Conservation (phyloP, 1,284 basidiomycete genomes). For the Leccinum subfulvum region DNA sequence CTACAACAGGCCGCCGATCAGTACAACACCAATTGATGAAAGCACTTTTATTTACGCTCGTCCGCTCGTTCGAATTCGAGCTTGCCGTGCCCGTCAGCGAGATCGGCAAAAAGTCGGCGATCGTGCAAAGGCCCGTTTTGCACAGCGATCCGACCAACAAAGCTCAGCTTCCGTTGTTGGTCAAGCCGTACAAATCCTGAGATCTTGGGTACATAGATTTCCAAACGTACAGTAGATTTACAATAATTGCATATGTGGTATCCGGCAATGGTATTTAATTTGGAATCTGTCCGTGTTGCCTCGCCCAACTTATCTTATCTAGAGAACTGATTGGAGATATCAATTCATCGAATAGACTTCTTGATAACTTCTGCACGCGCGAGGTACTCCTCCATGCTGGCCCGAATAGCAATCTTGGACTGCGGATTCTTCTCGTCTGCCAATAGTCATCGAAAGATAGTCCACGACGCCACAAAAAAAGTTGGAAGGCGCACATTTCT, state of each 20-base stretch:
- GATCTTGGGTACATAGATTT: background rate
- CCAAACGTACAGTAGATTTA: background rate
- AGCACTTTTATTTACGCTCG: slow-evolving; percentile 54
- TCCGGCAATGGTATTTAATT: background rate
- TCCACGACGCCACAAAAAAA: no score
- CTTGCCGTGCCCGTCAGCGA: slow-evolving; percentile 45
- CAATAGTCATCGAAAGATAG: background rate
- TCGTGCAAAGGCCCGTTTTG: slow-evolving; percentile 43
- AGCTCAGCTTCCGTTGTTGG: slow-evolving; percentile 22
- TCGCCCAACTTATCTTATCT: background rate
- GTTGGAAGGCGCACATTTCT: slow-evolving; percentile 40
- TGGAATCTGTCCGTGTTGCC: background rate
- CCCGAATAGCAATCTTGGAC: slow-evolving; percentile 81
- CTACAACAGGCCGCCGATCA: no score
- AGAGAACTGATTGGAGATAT: background rate
- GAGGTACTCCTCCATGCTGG: slow-evolving; percentile 91
- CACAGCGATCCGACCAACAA: slow-evolving; percentile 15
- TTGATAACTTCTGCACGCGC: slow-evolving; percentile 93
- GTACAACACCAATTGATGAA: no score
- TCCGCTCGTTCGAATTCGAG: slow-evolving; percentile 56
- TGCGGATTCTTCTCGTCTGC: slow-evolving; percentile 94
- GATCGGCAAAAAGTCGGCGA: slow-evolving; percentile 36
- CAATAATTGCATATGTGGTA: background rate
- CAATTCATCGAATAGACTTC: slow-evolving; percentile 38
- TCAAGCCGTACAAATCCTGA: slow-evolving; percentile 9